These are phyloP conservation scores for Dactylellina cionopaga DNA, from an alignment of 2,329 filamentous ascomycete species.

Conservation along the genomic window DNA sequence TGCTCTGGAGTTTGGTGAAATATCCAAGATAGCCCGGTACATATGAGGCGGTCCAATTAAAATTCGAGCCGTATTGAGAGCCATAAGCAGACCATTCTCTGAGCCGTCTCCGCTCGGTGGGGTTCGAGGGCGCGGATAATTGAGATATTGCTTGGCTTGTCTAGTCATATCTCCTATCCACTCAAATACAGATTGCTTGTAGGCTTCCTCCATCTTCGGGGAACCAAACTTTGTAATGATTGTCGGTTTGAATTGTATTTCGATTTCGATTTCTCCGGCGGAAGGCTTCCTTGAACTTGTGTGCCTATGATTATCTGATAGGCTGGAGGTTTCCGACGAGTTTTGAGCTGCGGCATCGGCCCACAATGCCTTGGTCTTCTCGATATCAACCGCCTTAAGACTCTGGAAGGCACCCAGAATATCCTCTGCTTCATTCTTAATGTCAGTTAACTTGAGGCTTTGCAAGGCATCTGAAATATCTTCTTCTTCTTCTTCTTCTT, in stretches of 20 bases:
- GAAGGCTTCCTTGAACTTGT: background rate
- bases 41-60: no score
- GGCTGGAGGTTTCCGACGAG: background rate
- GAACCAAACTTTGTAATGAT: constrained; percentile 12
- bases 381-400: no score
- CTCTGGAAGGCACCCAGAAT: no score
- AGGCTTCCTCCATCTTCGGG: constrained; percentile 24
- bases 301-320: background rate
- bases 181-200: background rate
- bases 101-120: no score
- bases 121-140: background rate
- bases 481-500: background rate
- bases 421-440: background rate
- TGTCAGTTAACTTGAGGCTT: background rate
- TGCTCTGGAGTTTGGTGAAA: no score
- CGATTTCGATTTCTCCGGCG: background rate
- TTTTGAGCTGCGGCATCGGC: no score
- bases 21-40: no score
- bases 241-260: background rate
- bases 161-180: constrained; percentile 24
- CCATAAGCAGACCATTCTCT: no score
- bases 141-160: constrained; percentile 13
- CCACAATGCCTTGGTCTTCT: no score
- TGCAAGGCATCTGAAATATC: background rate
- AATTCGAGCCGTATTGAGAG: no score